A percentile compares a stretch with the other conserved stretches of the same genome.
These are phyloP conservation scores for Linum lewisii DNA, from an alignment of 345 rosid genomes.

Conservation along the genomic window DNA sequence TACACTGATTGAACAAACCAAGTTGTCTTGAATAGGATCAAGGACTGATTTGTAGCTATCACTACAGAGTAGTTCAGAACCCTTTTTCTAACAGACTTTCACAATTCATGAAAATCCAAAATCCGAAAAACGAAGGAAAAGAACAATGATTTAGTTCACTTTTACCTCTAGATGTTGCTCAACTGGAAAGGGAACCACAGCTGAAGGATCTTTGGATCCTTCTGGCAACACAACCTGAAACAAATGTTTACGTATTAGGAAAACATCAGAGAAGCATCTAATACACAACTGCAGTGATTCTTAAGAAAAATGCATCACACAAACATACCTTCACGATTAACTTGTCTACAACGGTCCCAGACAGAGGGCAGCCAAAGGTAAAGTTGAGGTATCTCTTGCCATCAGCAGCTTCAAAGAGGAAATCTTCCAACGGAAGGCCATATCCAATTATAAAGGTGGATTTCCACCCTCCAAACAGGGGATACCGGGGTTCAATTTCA, in stretches of 20 bases:
- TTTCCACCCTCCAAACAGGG: conserved; percentile 98
- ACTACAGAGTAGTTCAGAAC: no score
- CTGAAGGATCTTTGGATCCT: conserved; percentile 88
- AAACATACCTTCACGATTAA: conserved; percentile 70
- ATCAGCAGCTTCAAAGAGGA: conserved; percentile 78
- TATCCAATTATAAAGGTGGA: conserved; percentile 89
- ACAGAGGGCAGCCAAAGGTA: conserved; percentile 89
- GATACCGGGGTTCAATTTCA: conserved; percentile 92
- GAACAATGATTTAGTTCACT: neutral
- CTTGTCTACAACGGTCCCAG: conserved; percentile 79
- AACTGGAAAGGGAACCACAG: conserved; percentile 70
- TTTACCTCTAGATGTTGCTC: conserved; percentile 71
- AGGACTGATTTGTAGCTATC: neutral
- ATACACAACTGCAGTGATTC: conserved; percentile 1
- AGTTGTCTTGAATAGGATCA: neutral
- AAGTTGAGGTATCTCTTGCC: conserved; percentile 93
- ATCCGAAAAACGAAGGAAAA: neutral
- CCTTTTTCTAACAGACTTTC: no score
- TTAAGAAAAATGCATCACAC: conserved; percentile 3
- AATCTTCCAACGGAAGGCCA: conserved; percentile 79
- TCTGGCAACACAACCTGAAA: conserved; percentile 91
- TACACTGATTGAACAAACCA: neutral
- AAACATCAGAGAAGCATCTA: conserved; percentile 5
- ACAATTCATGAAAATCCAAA: neutral
- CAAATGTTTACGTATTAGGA: conserved; percentile 16